Percentiles rank a stretch among this genome's conserved stretches.
Conservation (phyloP, 441 rosid genomes). For the Syzygium syzygioides region DNA sequence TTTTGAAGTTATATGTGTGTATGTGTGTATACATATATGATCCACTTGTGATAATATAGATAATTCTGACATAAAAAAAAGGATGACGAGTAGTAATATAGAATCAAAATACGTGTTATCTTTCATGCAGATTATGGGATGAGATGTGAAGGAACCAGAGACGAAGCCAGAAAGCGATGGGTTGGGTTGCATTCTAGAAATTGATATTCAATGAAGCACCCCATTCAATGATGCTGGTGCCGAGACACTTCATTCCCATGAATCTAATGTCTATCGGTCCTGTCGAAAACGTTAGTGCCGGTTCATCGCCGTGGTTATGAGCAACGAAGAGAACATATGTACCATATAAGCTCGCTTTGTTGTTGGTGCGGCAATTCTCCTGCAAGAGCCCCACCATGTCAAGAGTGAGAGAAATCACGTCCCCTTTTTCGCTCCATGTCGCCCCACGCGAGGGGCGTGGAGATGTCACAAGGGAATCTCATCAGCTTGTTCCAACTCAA, state of each 20-base stretch:
- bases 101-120: background rate
- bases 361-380: rapidly evolving
- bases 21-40: background rate
- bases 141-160: background rate
- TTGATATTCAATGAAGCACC: background rate
- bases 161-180: background rate
- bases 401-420: background rate
- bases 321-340: background rate
- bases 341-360: background rate
- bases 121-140: background rate
- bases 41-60: background rate
- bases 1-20: background rate
- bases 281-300: rapidly evolving
- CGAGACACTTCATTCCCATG: background rate
- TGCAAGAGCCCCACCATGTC: background rate
- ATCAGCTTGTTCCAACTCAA: background rate
- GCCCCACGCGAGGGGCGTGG: background rate
- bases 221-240: background rate
- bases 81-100: background rate
- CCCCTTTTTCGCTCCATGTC: background rate
- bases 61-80: background rate
- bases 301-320: background rate
- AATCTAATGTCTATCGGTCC: background rate
- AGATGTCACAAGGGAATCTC: background rate
- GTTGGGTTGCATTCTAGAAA: background rate